Conservation (phyloP, 2,329 filamentous ascomycete genomes). For the Amylocarpus encephaloides region DNA sequence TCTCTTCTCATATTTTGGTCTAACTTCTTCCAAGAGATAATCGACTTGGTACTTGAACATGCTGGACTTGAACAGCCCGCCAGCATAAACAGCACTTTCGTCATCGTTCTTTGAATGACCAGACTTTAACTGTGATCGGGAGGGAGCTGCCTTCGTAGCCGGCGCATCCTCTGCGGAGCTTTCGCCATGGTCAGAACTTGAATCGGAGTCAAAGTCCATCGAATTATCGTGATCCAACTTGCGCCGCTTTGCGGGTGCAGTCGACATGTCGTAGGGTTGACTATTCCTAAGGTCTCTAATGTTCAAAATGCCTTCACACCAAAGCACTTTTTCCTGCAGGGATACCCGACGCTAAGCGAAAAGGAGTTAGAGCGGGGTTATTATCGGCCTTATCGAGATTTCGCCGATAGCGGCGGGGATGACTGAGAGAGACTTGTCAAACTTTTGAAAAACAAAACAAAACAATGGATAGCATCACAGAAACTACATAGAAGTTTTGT, state of each 20-base stretch:
- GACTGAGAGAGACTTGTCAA: not conserved
- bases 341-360: not conserved
- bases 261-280: conserved; percentile 7
- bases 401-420: not conserved
- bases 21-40: conserved; percentile 52
- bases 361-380: not conserved
- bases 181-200: conserved; percentile 6
- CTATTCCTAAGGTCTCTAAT: not conserved
- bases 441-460: not conserved
- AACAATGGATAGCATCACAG: not conserved
- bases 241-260: conserved; percentile 29
- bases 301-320: not conserved
- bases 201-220: not conserved
- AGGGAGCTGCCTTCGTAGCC: conserved; percentile 6
- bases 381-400: not conserved
- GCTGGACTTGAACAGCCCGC: conserved; percentile 52
- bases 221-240: conserved; percentile 27
- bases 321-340: not conserved
- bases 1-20: conserved; percentile 51
- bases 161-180: conserved; percentile 1
- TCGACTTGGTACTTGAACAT: conserved; percentile 63
- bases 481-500: not conserved
- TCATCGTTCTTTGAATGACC: conserved; percentile 21
- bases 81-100: conserved; percentile 35
- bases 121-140: conserved; percentile 4